A percentile compares a stretch with the other conserved stretches of the same genome.
Conservation (phyloP, 1,284 basidiomycete genomes). For the Apiotrichum porosum region DNA sequence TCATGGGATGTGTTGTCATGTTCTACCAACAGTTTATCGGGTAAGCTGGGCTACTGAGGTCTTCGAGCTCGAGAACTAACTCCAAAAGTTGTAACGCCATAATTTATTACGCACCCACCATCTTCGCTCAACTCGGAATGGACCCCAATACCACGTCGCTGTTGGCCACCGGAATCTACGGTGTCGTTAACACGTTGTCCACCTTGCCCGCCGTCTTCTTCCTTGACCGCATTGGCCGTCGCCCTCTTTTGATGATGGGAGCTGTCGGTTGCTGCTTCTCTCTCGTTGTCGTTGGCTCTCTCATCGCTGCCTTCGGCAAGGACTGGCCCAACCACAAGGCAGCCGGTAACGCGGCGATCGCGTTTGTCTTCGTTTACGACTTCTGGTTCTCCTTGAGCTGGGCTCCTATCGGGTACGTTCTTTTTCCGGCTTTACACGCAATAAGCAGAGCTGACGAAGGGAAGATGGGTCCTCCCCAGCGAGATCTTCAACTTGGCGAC, state of each 20-base stretch:
- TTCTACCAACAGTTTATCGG: constrained; percentile 19
- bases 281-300: constrained; percentile 57
- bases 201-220: constrained; percentile 36
- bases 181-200: constrained; percentile 37
- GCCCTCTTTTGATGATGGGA: constrained; percentile 28
- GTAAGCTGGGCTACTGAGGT: no score
- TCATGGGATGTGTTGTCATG: constrained; percentile 10
- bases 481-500: constrained; percentile 24
- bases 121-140: constrained; percentile 34
- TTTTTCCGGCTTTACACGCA: no score
- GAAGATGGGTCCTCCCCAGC: constrained; percentile 23
- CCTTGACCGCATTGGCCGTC: constrained; percentile 39
- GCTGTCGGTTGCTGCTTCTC: constrained; percentile 37
- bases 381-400: constrained; percentile 26
- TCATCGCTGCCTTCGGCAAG: constrained; percentile 31
- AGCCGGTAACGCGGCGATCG: constrained; percentile 23
- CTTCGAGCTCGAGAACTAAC: no score
- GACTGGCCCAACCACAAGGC: constrained; percentile 14
- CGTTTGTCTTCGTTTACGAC: constrained; percentile 18
- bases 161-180: constrained; percentile 42
- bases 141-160: constrained; percentile 29
- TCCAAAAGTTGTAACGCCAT: constrained; percentile 9
- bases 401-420: constrained; percentile 20
- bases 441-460: no score
- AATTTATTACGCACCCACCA: constrained; percentile 13